A percentile compares a stretch with the other conserved stretches of the same genome.
These are phyloP conservation scores for Amphirosellinia nigrospora DNA, from an alignment of 495 filamentous ascomycete genomes.

Conservation along the genomic window DNA sequence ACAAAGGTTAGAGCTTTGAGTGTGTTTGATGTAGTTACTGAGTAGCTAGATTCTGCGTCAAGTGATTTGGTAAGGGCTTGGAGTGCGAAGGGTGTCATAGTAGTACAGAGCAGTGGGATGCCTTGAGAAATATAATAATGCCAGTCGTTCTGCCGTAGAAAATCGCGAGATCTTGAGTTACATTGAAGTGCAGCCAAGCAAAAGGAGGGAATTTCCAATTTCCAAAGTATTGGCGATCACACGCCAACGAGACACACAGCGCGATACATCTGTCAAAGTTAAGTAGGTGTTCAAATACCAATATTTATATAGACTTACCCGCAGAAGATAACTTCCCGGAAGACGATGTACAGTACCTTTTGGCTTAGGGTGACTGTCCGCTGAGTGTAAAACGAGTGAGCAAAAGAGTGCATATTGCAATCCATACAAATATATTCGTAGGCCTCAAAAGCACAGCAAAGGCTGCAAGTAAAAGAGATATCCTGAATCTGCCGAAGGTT, in stretches of 20 bases:
- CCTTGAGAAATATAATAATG: conserved; percentile 95
- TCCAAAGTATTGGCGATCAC: conserved; percentile 84
- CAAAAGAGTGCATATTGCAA: conserved; percentile 54
- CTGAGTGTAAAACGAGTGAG: conserved; percentile 48
- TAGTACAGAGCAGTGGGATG: conserved; percentile 84
- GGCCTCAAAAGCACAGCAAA: conserved; percentile 87
- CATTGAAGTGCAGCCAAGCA: conserved; percentile 90
- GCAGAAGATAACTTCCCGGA: conserved; percentile 68
- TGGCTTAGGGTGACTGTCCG: conserved; percentile 48
- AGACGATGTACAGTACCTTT: conserved; percentile 58
- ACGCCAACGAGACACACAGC: conserved; percentile 66
- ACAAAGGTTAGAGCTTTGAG: conserved; percentile 66
- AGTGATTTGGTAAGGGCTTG: conserved; percentile 65
- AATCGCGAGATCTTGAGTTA: conserved; percentile 80
- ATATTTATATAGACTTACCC: conserved; percentile 53
- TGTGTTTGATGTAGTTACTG: conserved; percentile 47
- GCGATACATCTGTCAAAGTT: conserved; percentile 54
- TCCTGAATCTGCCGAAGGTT: conserved; percentile 58
- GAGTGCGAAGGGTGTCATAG: conserved; percentile 76
- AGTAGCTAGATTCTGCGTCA: conserved; percentile 39
- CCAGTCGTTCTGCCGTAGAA: conserved; percentile 91
- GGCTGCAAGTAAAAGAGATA: conserved; percentile 76
- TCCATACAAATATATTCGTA: conserved; percentile 90
- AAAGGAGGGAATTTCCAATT: conserved; percentile 90
- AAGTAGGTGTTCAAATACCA: conserved; percentile 9